Percentiles rank a stretch among this genome's conserved stretches.
Evolutionary conservation across 1,284 basidiomycete genomes (phyloP).

Genomic region (Fomitiporia mediterranea): DNA sequence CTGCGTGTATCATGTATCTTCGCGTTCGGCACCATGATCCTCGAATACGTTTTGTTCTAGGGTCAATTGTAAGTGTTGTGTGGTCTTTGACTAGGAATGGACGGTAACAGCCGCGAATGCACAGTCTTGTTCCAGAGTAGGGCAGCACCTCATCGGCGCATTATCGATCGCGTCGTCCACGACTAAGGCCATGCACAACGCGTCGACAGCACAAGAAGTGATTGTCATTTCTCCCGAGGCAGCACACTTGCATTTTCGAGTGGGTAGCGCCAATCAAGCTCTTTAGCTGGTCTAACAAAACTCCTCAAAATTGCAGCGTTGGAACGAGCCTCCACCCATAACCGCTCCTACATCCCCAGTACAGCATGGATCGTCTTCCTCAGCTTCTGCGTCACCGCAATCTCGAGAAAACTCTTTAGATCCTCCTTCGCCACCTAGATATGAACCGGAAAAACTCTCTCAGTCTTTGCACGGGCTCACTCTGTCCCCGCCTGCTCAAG

Average conservation of each 20-base stretch:
- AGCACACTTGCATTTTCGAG: conserved; percentile 62
- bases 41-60: conserved; percentile 64
- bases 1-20: conserved; percentile 67
- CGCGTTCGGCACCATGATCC: conserved; percentile 72
- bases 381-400: conserved; percentile 8
- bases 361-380: conserved; percentile 20
- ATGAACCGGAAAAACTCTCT: conserved; percentile 10
- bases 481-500: conserved; percentile 41
- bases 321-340: conserved; percentile 62
- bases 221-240: conserved; percentile 64
- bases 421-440: conserved; percentile 20
- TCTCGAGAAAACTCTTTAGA: conserved; percentile 8
- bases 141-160: conserved; percentile 67
- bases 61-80: conserved; percentile 54
- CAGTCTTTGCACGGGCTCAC: conserved; percentile 15
- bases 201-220: conserved; percentile 74
- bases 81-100: conserved; percentile 26
- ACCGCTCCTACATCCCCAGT: conserved; percentile 22
- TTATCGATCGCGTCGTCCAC: conserved; percentile 69
- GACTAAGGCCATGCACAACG: conserved; percentile 67
- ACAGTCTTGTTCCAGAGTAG: conserved; percentile 35
- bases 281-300: too few relatives aligned
- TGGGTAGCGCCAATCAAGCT: conserved; percentile 37
- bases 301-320: conserved; percentile 41
- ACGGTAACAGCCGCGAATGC: conserved; percentile 36